These are phyloP conservation scores for Chaetomiaceae sp. DNA, from an alignment of 2,329 filamentous ascomycete genomes.

Conservation along the genomic window DNA sequence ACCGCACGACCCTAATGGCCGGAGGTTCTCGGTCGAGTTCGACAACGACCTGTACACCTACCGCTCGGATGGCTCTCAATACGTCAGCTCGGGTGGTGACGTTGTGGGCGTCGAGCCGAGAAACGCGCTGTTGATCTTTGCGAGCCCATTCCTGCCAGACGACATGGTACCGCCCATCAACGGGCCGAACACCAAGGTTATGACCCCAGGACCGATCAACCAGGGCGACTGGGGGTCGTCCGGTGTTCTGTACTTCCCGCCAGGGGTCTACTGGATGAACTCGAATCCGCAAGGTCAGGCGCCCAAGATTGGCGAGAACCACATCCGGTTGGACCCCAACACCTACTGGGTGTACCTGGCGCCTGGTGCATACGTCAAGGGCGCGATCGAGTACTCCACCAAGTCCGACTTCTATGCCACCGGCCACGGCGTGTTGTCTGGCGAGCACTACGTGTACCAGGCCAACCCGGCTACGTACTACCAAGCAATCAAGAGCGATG, in stretches of 20 bases:
- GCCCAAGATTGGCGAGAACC: not conserved
- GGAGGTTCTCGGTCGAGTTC: constrained; percentile 2
- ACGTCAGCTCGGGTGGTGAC: not conserved
- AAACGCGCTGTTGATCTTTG: not conserved
- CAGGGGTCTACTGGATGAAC: not conserved
- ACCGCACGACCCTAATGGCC: not conserved
- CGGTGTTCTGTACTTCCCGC: constrained; percentile 1
- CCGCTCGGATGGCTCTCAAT: not conserved
- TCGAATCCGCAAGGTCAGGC: not conserved
- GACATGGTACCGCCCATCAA: not conserved
- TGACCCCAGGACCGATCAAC: constrained; percentile 1
- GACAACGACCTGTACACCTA: not conserved
- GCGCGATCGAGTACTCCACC: not conserved
- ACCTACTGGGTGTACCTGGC: not conserved
- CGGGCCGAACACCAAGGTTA: not conserved
- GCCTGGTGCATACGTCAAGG: not conserved
- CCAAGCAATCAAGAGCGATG: not conserved
- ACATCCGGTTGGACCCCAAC: not conserved
- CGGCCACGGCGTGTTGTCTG: not conserved
- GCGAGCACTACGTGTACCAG: constrained; percentile 5
- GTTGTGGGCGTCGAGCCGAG: constrained; percentile 1
- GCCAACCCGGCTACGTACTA: constrained; percentile 1
- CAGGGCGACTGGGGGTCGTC: not conserved
- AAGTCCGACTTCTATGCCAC: not conserved
- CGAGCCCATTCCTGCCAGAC: not conserved